A percentile compares a stretch with the other conserved stretches of the same genome.
Conservation (phyloP, 306 rosid genomes). For the Castanea crenata region DNA sequence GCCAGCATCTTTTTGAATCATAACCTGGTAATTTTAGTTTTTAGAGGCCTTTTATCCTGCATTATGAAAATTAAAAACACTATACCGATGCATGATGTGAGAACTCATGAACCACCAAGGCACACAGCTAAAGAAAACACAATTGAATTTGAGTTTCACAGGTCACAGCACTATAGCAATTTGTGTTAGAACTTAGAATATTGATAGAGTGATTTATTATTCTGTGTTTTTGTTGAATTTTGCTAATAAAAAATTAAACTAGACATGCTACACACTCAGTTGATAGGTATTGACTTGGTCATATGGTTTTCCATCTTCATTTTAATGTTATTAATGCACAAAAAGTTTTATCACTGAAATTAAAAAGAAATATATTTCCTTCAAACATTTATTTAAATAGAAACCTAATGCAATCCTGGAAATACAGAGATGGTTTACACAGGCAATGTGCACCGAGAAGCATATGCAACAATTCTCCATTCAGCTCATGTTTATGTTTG, state of each 20-base stretch:
- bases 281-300: neutral
- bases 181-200: no score
- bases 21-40: neutral
- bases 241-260: neutral
- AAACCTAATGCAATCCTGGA: conserved; percentile 24
- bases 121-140: neutral
- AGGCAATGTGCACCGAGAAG: conserved; percentile 70
- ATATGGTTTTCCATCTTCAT: neutral
- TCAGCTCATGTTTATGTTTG: conserved; percentile 93
- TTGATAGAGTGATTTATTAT: no score
- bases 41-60: neutral
- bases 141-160: no score
- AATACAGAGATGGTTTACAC: conserved; percentile 60
- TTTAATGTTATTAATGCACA: neutral
- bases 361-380: neutral
- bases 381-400: conserved; percentile 6
- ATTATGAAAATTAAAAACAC: neutral
- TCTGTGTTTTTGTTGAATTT: no score
- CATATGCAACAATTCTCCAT: conserved; percentile 93
- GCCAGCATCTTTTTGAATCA: neutral
- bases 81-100: neutral
- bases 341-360: neutral
- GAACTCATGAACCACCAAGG: neutral
- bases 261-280: neutral
- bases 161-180: no score